These are phyloP conservation scores for Chloris gayana DNA, from an alignment of 176 grass and related monocot species.

Conservation along the genomic window DNA sequence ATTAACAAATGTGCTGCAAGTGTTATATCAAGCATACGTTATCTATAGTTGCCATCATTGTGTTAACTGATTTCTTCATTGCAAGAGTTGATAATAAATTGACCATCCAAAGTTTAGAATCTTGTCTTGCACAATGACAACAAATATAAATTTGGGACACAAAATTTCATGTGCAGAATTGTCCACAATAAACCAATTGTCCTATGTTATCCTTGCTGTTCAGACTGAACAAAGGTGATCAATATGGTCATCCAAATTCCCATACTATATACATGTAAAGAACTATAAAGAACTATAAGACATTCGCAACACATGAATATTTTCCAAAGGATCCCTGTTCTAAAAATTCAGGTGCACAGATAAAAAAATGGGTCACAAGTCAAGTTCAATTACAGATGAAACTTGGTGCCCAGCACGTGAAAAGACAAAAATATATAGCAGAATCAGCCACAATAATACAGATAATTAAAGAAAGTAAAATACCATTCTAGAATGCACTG, in stretches of 20 bases:
- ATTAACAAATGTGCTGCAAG: neutral
- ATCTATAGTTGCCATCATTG: neutral
- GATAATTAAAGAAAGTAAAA: neutral
- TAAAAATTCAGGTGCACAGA: conserved; percentile 11
- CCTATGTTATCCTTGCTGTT: neutral
- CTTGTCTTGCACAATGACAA: neutral
- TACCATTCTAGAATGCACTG: conserved; percentile 99
- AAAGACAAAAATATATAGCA: conserved; percentile 15
- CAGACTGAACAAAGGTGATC: neutral
- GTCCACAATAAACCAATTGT: neutral
- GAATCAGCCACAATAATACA: neutral
- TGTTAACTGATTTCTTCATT: neutral
- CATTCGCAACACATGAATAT: neutral
- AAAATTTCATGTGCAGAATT: neutral
- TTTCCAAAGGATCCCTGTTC: conserved; percentile 7
- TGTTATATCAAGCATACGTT: neutral
- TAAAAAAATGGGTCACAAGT: neutral
- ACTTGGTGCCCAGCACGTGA: neutral
- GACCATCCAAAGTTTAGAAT: neutral
- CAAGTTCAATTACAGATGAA: conserved; percentile 27
- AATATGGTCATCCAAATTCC: neutral
- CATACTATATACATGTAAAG: neutral
- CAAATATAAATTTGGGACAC: neutral
- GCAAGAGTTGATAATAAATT: neutral
- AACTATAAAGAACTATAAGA: too few species aligned